Evolutionary conservation across 352 stramenopile genomes (phyloP), one percentile per base, ranked within the genome.

Genomic region (Saprolegnia diclina): DNA sequence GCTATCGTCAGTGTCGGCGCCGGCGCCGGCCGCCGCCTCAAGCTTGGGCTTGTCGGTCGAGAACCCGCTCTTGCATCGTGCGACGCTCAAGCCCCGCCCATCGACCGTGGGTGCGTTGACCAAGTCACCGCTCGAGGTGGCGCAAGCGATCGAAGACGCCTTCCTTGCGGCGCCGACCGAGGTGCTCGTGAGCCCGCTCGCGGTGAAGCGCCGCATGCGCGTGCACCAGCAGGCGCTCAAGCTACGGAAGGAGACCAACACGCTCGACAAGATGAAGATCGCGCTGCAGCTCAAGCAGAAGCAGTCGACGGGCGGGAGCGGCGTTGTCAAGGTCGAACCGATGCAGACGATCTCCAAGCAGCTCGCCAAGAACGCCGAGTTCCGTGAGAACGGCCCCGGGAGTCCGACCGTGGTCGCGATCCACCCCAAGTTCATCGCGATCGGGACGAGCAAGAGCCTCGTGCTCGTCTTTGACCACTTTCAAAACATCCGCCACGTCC

Each of bases 381-480:
- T 94, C 50, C 91, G 94, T 56, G 86, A 96, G 70, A 89, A 96
- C 69, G 91, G 91, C 0, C 88, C 91, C 0, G 91, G 91, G 0
- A 91, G 88, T 6, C 95, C 95, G 10, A 98, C 94, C 0, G 89
- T 96, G 40, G 79, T 98, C 37, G 93, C 92, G 11, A 96, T 98
- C 61, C 94, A 97, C 77, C 96, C 91, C 67, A 98, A 98, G 81
- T 98, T 98, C 71, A 98, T 98, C 73, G 92, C 95, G 1, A 92
- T 98, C 66, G 96, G 95, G 40, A 98, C 93, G 50, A 98, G 96
- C 74, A 90, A 92, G 62, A 94, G 95, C 2, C 77, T 97, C 10
- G 87, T 98, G 56, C 85, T 98, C 52, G 91, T 98, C 40, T 99
- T 98, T 74, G 96, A 99, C 75, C 90, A 98, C 71, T 98, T 98